Conservation (phyloP, 225 moss, liverwort and hornwort species). For the Marchantia paleacea region DNA sequence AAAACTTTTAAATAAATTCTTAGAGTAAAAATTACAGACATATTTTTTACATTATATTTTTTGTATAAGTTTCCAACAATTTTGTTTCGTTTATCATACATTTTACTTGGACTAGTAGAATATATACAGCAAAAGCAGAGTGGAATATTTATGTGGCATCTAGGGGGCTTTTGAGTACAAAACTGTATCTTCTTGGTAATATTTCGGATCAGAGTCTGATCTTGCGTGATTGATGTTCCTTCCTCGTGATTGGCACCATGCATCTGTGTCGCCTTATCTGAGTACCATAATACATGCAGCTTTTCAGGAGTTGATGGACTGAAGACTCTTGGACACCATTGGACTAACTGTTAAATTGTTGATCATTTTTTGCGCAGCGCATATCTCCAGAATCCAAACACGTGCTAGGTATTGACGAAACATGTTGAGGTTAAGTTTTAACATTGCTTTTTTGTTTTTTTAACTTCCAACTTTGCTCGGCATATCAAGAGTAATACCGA, state of each 20-base stretch:
- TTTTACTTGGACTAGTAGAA: background rate
- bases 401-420: conserved; percentile 57
- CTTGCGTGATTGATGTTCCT: background rate
- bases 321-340: background rate
- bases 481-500: background rate
- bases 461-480: background rate
- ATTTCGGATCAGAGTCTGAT: background rate
- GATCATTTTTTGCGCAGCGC: conserved; percentile 34
- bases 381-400: conserved; percentile 84
- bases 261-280: background rate
- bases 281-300: background rate
- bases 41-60: too few relatives aligned
- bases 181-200: background rate
- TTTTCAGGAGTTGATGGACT: background rate
- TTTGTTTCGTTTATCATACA: too few relatives aligned
- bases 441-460: too few relatives aligned
- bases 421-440: too few relatives aligned
- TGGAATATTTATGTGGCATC: background rate
- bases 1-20: too few relatives aligned
- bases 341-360: background rate
- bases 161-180: background rate
- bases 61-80: too few relatives aligned
- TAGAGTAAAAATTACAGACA: too few relatives aligned
- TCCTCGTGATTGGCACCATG: background rate
- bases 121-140: background rate